Base-by-base conservation (phyloP, 345 rosid species). In the Gossypium thurberi region DNA sequence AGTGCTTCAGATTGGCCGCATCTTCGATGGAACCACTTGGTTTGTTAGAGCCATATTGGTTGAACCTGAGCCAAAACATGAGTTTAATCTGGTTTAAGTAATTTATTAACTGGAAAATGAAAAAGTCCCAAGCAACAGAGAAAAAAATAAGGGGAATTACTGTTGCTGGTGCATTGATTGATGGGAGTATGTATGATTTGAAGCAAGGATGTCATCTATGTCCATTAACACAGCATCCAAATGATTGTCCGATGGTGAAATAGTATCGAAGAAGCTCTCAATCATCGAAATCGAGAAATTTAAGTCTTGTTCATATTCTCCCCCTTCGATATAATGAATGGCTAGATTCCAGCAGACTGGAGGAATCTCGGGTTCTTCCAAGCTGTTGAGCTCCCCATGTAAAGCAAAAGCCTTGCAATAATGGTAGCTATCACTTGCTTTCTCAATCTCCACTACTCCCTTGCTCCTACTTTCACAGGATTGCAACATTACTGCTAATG, bases 401-500 rank as follows among this genome's bases (percentile, higher is more conserved):
- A 79, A 72, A 42, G 81, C 78, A 78, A 84, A 81, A 17, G 75
- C 76, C 26, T 77, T 87, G 86, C 94, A 94, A 80, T 84, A 79
- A 73, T 76, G 76, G 77, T 85, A 74, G 73, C 70, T 74, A 75
- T 81, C 80, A 18, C 66, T 75, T 51, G 68, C 70, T 72, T 48
- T 84, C 63, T 51, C 80, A 52, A 79, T 40, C 75, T 87, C 85
- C 17, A 94, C 58, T 40, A 87, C 44, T 50, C 90, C 91, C 4
- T 86, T 63, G 66, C 70, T 81, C 73, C 79, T 76, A 61, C 37
- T 85, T 73, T 87, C 81, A 26, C 97, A 94, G 73, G 88, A 84
- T 43, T 87, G 97, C 85, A 88, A 77, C 97, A 90, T 90, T n/a
- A 87, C 84, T 17, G 89, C 65, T 67, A 91, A 80, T 46, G 92